Evolutionary conservation across 1,284 basidiomycete genomes (phyloP), one percentile per base, ranked within the genome.

Genomic region (Rhodotorula sp.): DNA sequence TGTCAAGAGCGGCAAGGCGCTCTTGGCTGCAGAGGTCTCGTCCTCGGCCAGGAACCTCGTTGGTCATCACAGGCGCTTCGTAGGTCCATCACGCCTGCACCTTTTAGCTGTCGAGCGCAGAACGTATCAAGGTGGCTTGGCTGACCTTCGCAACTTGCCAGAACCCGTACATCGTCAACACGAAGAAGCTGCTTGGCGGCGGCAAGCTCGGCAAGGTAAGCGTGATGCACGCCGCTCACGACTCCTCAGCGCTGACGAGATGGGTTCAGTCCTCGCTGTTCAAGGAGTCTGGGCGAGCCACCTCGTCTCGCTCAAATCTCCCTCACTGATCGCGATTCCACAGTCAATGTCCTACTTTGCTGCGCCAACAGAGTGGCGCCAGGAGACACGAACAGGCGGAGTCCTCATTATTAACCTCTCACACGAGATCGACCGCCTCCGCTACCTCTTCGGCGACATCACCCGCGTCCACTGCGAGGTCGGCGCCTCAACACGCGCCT

Each of bases 31-130:
- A 15, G 67, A 67, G 47, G 51, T 48, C 8, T 30, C 18, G 24
- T 58, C 31, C 4, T n/a, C 40, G 0, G 59, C 62, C 26, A 70
- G 30, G 30, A 31, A 75, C 8, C 62, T 76, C 46, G 66, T 75
- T 11, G 76, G 76, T 0, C 71, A 76, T 10, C 76, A 77, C 50
- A 66, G 76, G 1, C 69, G 76, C 34, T 73, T 75, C 28, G 68
- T 69, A 40, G 34, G 34, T 5, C 34, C 10, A 5, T 5, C 34
- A 10, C 34, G 34, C 34, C 34, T 34, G 34, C 10, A 10, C 34
- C 34, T 34, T 10, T 34, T 10, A 34, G 34, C 34, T 34, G 34
- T 34, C 34, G 34, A 6, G 34, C 6, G 34, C 34, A 10, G 4
- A 20, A 4, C 9, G 34, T 4, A 15, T 4, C 30, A 28, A n/a